Evolutionary conservation across 2,329 filamentous ascomycete species (phyloP).

Genomic region (Fusarium chlamydosporum): DNA sequence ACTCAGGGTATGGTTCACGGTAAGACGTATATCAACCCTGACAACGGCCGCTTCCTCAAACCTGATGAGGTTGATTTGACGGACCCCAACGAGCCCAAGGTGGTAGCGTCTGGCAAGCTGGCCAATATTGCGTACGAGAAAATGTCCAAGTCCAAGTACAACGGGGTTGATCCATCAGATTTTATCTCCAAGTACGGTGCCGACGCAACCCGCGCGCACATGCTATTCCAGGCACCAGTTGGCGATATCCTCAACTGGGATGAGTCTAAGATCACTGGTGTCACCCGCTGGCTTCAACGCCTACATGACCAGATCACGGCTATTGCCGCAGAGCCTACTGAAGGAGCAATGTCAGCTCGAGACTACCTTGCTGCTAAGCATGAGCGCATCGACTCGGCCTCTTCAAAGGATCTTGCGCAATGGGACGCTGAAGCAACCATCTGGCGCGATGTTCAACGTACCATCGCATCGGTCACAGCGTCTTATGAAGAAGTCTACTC

Average conservation of each 20-base stretch:
- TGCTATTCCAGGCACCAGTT: conserved; percentile 90
- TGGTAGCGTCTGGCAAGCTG: conserved; percentile 71
- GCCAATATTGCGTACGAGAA: conserved; percentile 83
- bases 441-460: conserved; percentile 76
- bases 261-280: conserved; percentile 82
- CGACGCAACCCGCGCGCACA: conserved; percentile 86
- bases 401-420: conserved; percentile 52
- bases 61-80: conserved; percentile 79
- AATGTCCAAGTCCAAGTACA: conserved; percentile 96
- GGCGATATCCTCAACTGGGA: conserved; percentile 91
- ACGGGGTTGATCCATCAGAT: conserved; percentile 84
- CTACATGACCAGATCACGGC: conserved; percentile 70
- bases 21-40: conserved; percentile 82
- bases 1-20: conserved; percentile 96
- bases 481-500: conserved; percentile 80
- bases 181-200: conserved; percentile 83
- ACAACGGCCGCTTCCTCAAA: conserved; percentile 81
- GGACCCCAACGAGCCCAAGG: conserved; percentile 68
- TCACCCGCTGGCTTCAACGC: conserved; percentile 83
- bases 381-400: conserved; percentile 52
- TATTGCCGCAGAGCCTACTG: conserved; percentile 38
- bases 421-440: conserved; percentile 66
- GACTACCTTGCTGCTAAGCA: conserved; percentile 57
- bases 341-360: conserved; percentile 43
- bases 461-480: conserved; percentile 75